Base-by-base conservation (phyloP, 306 rosid species). In the Arachis stenosperma region DNA sequence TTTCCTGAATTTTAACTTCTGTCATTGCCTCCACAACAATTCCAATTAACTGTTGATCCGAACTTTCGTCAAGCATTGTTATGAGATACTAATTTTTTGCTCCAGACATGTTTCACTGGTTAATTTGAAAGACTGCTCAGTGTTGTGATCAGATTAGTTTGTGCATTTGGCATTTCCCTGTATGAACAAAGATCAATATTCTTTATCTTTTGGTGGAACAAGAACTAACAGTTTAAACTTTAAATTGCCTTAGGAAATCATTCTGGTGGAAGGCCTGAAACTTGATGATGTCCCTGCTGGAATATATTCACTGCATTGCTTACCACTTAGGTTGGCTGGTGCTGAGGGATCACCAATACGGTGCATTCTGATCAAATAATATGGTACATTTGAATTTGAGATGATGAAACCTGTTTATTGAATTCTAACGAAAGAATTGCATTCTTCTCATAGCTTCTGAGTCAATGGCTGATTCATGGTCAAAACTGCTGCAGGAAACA, bases 281-380 rank as follows among this genome's bases (percentile, higher is more conserved):
- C 87, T 87, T 6, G 92, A 86, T 67, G 85, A 74, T 47, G 65
- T 90, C 22, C 79, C 82, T 58, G 64, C 81, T 4, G 92, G 90
- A 63, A 36, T 82, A 47, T 90, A 90, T 75, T 40, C 76, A 9
- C 78, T 90, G 65, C 86, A 88, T 51, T 90, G 90, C 83, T 79
- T 88, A 64, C 90, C 89, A 70, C 83, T 88, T 61, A 82, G 96
- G 81, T 84, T 90, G 85, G 39, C 73, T 1, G 89, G 96, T 40
- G 86, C 90, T 0, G 90, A 87, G 78, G 96, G 90, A 55, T 90
- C 92, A 6, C 96, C 92, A 3, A 90, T 82, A 46, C 65, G 96
- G 74, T 90, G 96, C 88, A 82, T 90, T 75, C 86, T 90, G 54
- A 88, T 84, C 43, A 84, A 83, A 73, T 86, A 75, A 72, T 15